Base-by-base conservation (phyloP, 148 eudicot species). In the Salicornia ramosissima region DNA sequence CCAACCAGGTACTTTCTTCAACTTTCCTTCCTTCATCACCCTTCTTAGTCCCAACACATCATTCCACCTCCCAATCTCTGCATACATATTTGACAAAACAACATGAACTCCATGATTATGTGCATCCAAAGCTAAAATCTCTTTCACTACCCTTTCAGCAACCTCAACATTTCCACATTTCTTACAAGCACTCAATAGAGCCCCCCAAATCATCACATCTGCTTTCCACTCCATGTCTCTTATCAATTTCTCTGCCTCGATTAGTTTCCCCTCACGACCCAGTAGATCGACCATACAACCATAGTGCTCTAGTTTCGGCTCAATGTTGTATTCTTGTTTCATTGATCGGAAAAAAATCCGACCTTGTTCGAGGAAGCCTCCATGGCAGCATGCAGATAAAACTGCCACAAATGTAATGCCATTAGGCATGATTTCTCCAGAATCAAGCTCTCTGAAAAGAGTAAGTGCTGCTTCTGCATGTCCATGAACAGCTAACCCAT, bases 171-270 rank as follows among this genome's bases (percentile, higher is more conserved):
- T 64, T 11, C 90, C 86, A 58, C 74, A 59, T 70, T 76, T 86
- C 78, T 72, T 82, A 76, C 97, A 87, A 64, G 90, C 90, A 15
- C 78, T 74, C 73, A 91, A 72, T 57, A 91, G 33, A 36, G 96
- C 82, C 16, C 97, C 97, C 97, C 92, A 91, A 63, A 89, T 91
- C 83, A 78, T 85, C 65, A 86, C 82, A 80, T 89, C 96, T 9
- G 92, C 86, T 70, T 89, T 78, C 90, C 88, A 85, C 25, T 18
- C 28, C 96, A 91, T 89, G 57, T 71, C 83, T 53, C 77, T 83
- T 67, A 89, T 89, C 65, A 91, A 67, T 43, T 85, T 60, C 80
- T 91, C 96, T 2, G 92, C 97, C 69, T 91, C 97, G 0, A 77
- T 26, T 40, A 89, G 71, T 72, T 65, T 78, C 64, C 96, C 97